Conservation (phyloP, 768 basidiomycete species). For the Mycena capillaripes region DNA sequence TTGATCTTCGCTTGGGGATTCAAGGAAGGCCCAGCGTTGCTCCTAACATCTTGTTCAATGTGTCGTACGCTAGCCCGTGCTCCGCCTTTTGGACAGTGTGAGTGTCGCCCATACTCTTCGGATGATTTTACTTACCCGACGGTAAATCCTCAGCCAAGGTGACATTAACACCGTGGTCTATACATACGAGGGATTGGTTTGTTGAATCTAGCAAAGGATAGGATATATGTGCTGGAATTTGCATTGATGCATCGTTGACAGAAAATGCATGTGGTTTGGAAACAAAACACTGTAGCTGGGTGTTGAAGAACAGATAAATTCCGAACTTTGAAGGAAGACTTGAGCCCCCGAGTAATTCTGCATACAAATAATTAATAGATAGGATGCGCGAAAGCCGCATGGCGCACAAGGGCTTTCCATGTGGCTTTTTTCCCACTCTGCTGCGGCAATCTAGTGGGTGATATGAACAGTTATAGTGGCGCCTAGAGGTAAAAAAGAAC, state of each 20-base stretch:
- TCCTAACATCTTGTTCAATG: conserved; percentile 9
- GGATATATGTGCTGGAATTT: not conserved
- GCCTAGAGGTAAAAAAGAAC: too few species aligned
- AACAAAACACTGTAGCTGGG: too few species aligned
- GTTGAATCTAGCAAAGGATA: not conserved
- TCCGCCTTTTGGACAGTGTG: conserved; percentile 10
- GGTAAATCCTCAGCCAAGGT: not conserved
- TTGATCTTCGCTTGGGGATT: conserved; percentile 8
- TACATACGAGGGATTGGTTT: not conserved
- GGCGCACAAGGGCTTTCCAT: too few species aligned
- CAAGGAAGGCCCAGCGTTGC: not conserved
- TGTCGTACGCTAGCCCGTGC: conserved; percentile 6
- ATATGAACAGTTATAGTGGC: too few species aligned
- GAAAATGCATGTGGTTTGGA: not conserved
- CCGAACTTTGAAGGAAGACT: too few species aligned
- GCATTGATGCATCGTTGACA: not conserved
- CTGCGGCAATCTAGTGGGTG: too few species aligned
- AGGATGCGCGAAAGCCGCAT: too few species aligned
- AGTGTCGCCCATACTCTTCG: not conserved
- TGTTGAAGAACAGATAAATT: too few species aligned
- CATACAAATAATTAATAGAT: too few species aligned
- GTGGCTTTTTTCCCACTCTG: too few species aligned
- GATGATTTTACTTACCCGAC: not conserved
- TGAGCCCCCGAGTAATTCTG: too few species aligned
- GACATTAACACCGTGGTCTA: conserved; percentile 2